Evolutionary conservation across 441 rosid species (phyloP).

Genomic region (Syzygium malaccense): DNA sequence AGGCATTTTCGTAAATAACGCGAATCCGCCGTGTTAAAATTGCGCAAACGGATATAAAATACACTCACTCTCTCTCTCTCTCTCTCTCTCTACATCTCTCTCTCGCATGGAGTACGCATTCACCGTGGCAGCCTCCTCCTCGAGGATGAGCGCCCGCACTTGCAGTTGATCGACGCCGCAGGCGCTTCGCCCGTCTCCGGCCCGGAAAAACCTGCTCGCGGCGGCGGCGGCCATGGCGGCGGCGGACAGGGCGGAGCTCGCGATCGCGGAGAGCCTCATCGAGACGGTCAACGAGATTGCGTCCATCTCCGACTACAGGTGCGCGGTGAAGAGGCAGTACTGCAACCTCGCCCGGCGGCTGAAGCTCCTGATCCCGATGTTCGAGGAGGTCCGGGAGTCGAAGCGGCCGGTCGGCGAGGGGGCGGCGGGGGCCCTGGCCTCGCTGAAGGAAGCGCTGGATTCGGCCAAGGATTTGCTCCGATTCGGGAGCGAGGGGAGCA

Average conservation of each 20-base stretch:
- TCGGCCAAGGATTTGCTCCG: slow-evolving; percentile 66
- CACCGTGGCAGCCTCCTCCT: background rate
- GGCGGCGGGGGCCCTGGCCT: slow-evolving; percentile 28
- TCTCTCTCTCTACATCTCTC: background rate
- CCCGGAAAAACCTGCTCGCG: background rate
- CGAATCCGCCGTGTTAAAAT: background rate
- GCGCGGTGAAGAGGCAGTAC: slow-evolving; percentile 61
- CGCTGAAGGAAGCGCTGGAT: slow-evolving; percentile 40
- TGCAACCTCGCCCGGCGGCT: slow-evolving; percentile 62
- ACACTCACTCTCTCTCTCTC: background rate
- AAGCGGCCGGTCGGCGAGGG: slow-evolving; percentile 41
- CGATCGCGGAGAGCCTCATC: slow-evolving; percentile 41
- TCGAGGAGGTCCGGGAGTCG: slow-evolving; percentile 78
- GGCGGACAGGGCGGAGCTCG: background rate
- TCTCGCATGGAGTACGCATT: background rate
- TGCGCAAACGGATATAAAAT: background rate
- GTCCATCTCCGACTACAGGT: slow-evolving; percentile 38
- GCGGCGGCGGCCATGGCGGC: background rate
- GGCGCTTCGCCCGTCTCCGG: background rate
- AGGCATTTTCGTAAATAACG: background rate
- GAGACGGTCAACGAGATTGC: slow-evolving; percentile 54
- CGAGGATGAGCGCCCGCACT: background rate
- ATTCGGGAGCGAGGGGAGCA: slow-evolving; percentile 68
- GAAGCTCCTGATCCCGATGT: slow-evolving; percentile 74
- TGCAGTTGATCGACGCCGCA: background rate